Base-by-base conservation (phyloP, 345 rosid species). In the Salix purpurea region DNA sequence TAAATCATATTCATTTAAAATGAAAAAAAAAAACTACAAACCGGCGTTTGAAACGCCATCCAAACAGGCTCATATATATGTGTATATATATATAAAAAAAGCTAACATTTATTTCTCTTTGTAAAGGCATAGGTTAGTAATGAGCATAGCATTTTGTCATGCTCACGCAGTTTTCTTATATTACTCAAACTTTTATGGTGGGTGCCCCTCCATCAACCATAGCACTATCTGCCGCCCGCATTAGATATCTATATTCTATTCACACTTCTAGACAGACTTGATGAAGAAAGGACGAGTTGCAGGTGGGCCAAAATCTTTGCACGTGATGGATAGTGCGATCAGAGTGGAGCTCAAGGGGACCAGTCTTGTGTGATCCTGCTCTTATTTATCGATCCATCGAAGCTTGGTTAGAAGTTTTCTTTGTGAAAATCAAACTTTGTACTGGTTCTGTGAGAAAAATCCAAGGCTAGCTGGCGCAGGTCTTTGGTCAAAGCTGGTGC, bases 341-440 rank as follows among this genome's bases (percentile, higher is more conserved):
- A 42, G 14, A 36, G 44, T 69, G 78, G 42, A 65, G 64, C 70
- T 75, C 26, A 8, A 19, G 6, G 67, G 10, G 26, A 34, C 62
- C 19, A 3, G 46, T 37, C 34, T 13, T 28, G 73, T 7, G 74
- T 40, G 62, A n/a, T 42, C 9, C 37, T 6, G 26, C 26, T 74
- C 21, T 50, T 56, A 5, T 15, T 30, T 0, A 30, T 30, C 32
- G 5, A 1, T 44, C 73, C 42, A 21, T 26, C 7, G 5, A 21
- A 79, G 61, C 4, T 87, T 81, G 87, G 74, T 87, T 81, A 90
- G 74, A 90, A 92, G 50, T 90, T 92, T 77, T 92, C 94, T 77
- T 90, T 90, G 62, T 92, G 97, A 78, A 92, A 92, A 46, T 89
- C 86, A 82, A 92, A 92, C 77, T 85, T 92, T 67, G 94, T 92